Percentiles rank a stretch among this genome's conserved stretches.
phyloP scores from a whole-genome alignment of 192 early-diverging fungal genomes.

The Allomyces macrogynus region DNA sequence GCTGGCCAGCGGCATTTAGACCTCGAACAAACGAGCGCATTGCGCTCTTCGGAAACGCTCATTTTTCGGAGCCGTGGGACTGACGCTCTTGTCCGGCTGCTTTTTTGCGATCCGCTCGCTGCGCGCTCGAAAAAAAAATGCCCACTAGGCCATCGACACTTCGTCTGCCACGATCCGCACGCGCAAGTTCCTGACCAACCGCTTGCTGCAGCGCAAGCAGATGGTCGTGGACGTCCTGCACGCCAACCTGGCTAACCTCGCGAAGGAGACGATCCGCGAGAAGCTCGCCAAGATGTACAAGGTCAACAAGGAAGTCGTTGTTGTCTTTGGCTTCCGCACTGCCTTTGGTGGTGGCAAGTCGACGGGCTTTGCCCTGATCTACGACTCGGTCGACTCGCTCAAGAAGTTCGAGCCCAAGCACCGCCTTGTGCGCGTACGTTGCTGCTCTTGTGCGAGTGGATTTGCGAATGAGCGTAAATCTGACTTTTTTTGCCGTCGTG shows the following conservation, averaged over 20 bases:
- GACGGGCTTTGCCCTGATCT: constrained; percentile 88
- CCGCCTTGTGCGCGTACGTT: constrained; percentile 61
- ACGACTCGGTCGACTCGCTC: constrained; percentile 77
- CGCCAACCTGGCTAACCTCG: constrained; percentile 78
- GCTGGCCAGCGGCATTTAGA: too few relatives aligned
- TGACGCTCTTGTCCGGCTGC: too few relatives aligned
- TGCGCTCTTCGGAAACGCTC: too few relatives aligned
- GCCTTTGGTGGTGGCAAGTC: constrained; percentile 91
- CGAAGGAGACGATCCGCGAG: constrained; percentile 80
- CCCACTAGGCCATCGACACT: constrained; percentile 20
- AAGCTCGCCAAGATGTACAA: constrained; percentile 93
- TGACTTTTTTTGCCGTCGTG: background rate
- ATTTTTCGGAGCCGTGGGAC: too few relatives aligned
- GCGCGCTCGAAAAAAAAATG: too few relatives aligned
- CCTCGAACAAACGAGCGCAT: too few relatives aligned
- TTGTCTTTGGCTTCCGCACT: constrained; percentile 89
- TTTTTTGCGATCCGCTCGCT: too few relatives aligned
- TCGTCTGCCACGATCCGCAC: constrained; percentile 85
- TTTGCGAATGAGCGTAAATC: background rate
- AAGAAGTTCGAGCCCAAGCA: constrained; percentile 99
- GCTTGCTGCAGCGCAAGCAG: constrained; percentile 89
- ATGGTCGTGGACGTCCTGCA: constrained; percentile 93
- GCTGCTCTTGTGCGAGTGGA: background rate
- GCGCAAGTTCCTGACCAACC: constrained; percentile 99
- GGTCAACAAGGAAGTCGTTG: constrained; percentile 65